Percentiles rank a stretch among this genome's conserved stretches.
These are phyloP conservation scores for Teunomyces funiuensis DNA, from an alignment of 805 yeast species.

Conservation along the genomic window DNA sequence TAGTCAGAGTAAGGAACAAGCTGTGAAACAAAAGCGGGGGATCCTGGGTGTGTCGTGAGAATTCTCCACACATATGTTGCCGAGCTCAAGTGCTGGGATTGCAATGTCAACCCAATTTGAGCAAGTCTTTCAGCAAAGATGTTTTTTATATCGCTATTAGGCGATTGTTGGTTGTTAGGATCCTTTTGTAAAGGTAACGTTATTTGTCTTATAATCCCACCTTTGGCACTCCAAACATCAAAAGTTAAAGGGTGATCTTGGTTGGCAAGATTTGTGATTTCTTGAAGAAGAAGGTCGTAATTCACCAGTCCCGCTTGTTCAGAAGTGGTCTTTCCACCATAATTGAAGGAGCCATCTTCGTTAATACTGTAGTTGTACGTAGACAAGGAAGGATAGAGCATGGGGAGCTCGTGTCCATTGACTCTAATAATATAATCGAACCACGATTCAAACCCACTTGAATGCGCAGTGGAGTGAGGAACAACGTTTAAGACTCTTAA, in stretches of 20 bases:
- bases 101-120: conserved; percentile 65
- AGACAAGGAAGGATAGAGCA: conserved; percentile 32
- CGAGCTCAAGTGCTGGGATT: conserved; percentile 72
- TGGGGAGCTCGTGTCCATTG: conserved; percentile 64
- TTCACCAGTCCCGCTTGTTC: conserved; percentile 40
- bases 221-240: conserved; percentile 85
- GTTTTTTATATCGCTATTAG: conserved; percentile 2
- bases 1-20: conserved; percentile 84
- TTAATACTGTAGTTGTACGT: conserved; percentile 31
- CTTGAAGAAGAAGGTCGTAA: conserved; percentile 43
- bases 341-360: conserved; percentile 42
- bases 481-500: conserved; percentile 38
- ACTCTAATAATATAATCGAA: conserved; percentile 85
- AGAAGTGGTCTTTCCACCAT: conserved; percentile 32
- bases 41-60: conserved; percentile 63
- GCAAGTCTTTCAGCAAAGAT: conserved; percentile 38
- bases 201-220: conserved; percentile 51
- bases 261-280: conserved; percentile 34
- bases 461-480: conserved; percentile 37
- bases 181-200: conserved; percentile 21
- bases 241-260: conserved; percentile 46
- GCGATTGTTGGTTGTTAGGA: conserved; percentile 5
- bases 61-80: conserved; percentile 89
- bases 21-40: conserved; percentile 85
- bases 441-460: conserved; percentile 64